Conservation (phyloP, 2,329 filamentous ascomycete genomes). For the Sclerotinia spermophila region DNA sequence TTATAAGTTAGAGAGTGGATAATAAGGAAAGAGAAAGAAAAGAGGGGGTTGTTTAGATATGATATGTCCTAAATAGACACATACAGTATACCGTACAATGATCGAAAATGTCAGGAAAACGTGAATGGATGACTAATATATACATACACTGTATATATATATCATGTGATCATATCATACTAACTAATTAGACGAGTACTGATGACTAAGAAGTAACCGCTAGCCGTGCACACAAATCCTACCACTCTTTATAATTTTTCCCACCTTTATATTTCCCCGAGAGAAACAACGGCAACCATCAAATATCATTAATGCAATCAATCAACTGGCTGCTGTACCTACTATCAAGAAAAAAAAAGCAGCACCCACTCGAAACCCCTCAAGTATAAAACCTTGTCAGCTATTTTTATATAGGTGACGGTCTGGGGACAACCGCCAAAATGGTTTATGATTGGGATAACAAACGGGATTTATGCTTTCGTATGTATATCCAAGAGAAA, state of each 20-base stretch:
- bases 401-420: not conserved
- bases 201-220: not conserved
- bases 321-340: conserved; percentile 11
- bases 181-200: not conserved
- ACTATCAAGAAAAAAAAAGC: conserved; percentile 18
- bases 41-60: not conserved
- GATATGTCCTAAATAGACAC: not conserved
- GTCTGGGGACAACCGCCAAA: conserved; percentile 17
- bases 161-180: not conserved
- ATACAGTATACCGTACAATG: not conserved
- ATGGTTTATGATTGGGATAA: conserved; percentile 63
- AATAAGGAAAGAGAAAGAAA: not conserved
- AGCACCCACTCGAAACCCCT: not conserved
- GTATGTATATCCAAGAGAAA: conserved; percentile 74
- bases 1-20: no score
- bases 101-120: not conserved
- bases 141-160: rapidly evolving
- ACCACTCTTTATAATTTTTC: not conserved
- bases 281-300: conserved; percentile 19
- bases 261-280: not conserved
- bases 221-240: not conserved
- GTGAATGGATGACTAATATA: not conserved
- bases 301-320: conserved; percentile 20
- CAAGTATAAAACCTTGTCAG: not conserved
- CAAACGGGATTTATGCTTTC: conserved; percentile 61